Base-by-base conservation (phyloP, 2,329 filamentous ascomycete species). In the Claviceps sp. region DNA sequence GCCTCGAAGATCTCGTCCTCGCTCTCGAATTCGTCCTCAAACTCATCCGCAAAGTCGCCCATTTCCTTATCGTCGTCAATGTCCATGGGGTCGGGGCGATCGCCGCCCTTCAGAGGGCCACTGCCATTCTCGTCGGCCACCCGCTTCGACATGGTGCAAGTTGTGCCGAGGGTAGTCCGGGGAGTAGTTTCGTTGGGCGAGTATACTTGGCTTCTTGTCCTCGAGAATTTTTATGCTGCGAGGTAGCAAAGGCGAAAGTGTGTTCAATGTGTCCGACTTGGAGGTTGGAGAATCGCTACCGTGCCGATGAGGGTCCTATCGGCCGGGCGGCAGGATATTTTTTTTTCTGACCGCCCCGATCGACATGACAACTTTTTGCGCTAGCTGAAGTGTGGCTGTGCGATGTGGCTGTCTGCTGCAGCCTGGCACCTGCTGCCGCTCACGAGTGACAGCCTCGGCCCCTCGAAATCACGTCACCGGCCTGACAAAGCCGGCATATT, bases 1-100 rank as follows among this genome's bases (percentile, higher is more conserved):
- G 93, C 91, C 71, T 97, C 91, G 54, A 96, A 72, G 50, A 97
- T 87, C 68, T 97, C 90, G 66, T 96, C 90, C 57, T 81, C 78
- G 62, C 75, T 95, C 74, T 96, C 90, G 60, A 86, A 91, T 64
- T 91, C 87, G 62, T 91, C 87, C 68, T 91, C 88, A 60, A 91
- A 96, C 64, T 97, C 91, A 70, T 96, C 93, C 64, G 95, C 93
- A 57, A 94, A 97, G 59, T 97, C 87, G 64, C 81, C 81, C 74
- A 84, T 82, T 26, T 81, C 81, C 63, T 73, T 72, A 57, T 71
- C 43, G 16, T 42, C 65, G 57, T 87, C 81, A 50, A 87, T 76
- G 54, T 85, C 85, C 76, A 81, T 81, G 55, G 77, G 73, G 56
- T 82, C 79, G 5, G 78, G 79, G 40, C 80, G 77, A 22, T 75